phyloP scores from a whole-genome alignment of 306 rosid genomes.

The Mimosa pudica region DNA sequence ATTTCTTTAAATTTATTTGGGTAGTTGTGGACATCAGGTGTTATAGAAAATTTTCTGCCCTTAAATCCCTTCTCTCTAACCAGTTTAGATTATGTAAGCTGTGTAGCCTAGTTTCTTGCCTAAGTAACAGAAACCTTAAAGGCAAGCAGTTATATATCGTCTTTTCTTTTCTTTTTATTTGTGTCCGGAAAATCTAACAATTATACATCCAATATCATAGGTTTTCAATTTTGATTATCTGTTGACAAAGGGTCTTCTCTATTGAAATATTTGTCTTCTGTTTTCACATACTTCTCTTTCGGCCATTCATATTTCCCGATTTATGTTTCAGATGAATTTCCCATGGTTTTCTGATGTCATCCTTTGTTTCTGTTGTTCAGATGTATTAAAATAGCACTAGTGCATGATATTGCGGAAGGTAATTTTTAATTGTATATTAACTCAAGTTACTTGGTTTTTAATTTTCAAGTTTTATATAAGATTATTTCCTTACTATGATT shows the following conservation, averaged over 20 bases:
- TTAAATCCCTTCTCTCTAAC: slow-evolving; percentile 6
- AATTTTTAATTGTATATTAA: slow-evolving; percentile 16
- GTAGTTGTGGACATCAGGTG: slow-evolving; percentile 4
- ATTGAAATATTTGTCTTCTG: slow-evolving; percentile 14
- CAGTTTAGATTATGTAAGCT: neutral
- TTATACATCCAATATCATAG: neutral
- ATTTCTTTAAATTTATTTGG: neutral
- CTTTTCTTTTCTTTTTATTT: neutral
- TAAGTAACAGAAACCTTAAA: neutral
- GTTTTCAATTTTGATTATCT: slow-evolving; percentile 4
- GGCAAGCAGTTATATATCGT: neutral
- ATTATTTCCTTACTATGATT: slow-evolving; percentile 19
- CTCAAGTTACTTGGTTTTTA: neutral
- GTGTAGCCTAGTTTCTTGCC: neutral
- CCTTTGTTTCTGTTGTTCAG: slow-evolving; percentile 49
- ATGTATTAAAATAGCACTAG: slow-evolving; percentile 88
- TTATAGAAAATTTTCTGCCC: slow-evolving; percentile 15
- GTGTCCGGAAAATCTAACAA: neutral
- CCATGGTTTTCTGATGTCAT: slow-evolving; percentile 32
- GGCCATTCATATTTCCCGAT: neutral
- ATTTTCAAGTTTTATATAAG: slow-evolving; percentile 22
- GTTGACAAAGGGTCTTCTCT: slow-evolving; percentile 9
- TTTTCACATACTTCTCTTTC: slow-evolving; percentile 20
- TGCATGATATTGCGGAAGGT: slow-evolving; percentile 99
- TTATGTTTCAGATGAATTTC: slow-evolving; percentile 13